phyloP scores from a whole-genome alignment of 352 stramenopile species.

The Phytophthora sp. region DNA sequence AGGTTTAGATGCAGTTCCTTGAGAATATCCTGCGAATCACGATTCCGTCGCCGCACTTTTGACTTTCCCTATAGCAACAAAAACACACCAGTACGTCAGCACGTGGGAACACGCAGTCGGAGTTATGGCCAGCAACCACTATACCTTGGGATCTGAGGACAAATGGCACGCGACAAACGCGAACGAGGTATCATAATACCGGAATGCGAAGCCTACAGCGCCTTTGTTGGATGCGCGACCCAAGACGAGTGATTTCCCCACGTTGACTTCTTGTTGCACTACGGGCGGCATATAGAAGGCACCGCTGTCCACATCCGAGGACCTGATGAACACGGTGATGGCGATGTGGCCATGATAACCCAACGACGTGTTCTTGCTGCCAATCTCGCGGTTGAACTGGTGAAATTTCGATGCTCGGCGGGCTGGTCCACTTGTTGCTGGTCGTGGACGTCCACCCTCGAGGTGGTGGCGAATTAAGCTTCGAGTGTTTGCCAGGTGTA shows the following conservation, averaged over 20 bases:
- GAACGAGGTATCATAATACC: slow-evolving; percentile 88
- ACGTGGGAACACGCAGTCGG: neutral
- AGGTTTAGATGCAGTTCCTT: slow-evolving; percentile 81
- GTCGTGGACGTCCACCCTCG: slow-evolving; percentile 47
- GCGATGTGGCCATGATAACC: slow-evolving; percentile 90
- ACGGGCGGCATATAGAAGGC: slow-evolving; percentile 86
- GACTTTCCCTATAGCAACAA: slow-evolving; percentile 54
- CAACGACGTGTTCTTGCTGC: slow-evolving; percentile 78
- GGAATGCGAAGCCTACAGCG: slow-evolving; percentile 87
- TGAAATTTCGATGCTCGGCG: slow-evolving; percentile 41
- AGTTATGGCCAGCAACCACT: neutral
- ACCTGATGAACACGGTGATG: slow-evolving; percentile 82
- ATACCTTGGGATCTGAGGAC: slow-evolving; percentile 83
- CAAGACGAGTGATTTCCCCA: slow-evolving; percentile 79
- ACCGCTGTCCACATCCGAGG: slow-evolving; percentile 64
- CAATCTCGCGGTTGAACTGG: slow-evolving; percentile 82
- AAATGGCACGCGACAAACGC: slow-evolving; percentile 90
- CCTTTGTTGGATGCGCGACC: slow-evolving; percentile 90
- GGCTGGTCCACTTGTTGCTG: slow-evolving; percentile 27
- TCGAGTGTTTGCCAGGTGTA: slow-evolving; percentile 72
- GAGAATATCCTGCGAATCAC: slow-evolving; percentile 73
- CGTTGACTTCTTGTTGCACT: slow-evolving; percentile 74
- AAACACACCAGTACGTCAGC: slow-evolving; percentile 3
- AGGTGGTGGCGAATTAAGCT: slow-evolving; percentile 68
- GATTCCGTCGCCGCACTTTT: slow-evolving; percentile 79